These are phyloP conservation scores for Quercus engelmannii DNA, from an alignment of 306 rosid genomes.

Conservation along the genomic window DNA sequence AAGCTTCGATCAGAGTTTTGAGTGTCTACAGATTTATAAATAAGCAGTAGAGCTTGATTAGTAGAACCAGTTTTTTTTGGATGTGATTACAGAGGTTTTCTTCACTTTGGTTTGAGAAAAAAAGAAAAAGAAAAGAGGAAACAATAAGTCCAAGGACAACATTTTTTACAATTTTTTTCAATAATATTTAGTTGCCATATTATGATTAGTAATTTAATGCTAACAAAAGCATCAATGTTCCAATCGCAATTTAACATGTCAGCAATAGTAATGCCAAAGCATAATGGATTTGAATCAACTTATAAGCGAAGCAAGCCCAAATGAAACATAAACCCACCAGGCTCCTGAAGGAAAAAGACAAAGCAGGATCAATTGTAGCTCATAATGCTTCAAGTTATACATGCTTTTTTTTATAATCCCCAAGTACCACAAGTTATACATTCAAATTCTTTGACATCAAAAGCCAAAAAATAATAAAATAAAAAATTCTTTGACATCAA, in stretches of 20 bases:
- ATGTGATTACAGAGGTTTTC: background rate
- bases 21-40: conserved; percentile 17
- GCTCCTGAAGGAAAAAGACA: background rate
- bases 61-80: background rate
- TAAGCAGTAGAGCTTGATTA: background rate
- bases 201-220: too few relatives aligned
- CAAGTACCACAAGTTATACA: background rate
- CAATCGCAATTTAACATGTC: too few relatives aligned
- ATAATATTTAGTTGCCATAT: too few relatives aligned
- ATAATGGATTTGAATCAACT: background rate
- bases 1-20: conserved; percentile 16
- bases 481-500: too few relatives aligned
- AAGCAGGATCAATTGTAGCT: background rate
- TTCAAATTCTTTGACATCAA: background rate
- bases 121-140: background rate
- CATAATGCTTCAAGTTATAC: background rate
- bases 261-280: background rate
- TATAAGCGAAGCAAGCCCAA: background rate
- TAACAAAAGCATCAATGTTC: too few relatives aligned
- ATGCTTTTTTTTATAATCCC: background rate
- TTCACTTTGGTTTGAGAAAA: background rate
- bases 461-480: too few relatives aligned
- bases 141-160: background rate
- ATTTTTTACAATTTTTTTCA: too few relatives aligned
- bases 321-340: background rate